These are phyloP conservation scores for Sugiyamaella marilandica DNA, from an alignment of 805 yeast species.

Conservation along the genomic window DNA sequence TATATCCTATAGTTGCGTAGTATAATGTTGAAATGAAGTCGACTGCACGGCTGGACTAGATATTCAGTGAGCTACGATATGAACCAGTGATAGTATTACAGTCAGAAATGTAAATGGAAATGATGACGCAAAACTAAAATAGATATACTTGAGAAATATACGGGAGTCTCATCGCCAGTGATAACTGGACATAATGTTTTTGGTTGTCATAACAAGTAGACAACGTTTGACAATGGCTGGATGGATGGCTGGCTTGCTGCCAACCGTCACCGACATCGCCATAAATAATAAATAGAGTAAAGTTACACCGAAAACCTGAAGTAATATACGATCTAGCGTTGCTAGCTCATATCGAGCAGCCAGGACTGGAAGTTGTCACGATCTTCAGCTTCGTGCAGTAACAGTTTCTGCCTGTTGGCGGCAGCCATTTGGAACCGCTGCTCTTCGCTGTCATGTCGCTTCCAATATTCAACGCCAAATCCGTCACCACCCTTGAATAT, in stretches of 20 bases:
- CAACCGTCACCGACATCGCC: not conserved
- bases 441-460: not conserved
- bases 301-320: not conserved
- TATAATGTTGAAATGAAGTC: no score
- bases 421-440: not conserved
- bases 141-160: no score
- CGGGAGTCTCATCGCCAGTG: no score
- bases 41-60: no score
- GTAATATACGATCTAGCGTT: not conserved
- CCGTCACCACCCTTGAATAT: constrained; percentile 70
- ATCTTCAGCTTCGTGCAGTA: constrained; percentile 15
- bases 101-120: no score
- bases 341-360: constrained; percentile 6
- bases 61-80: no score
- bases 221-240: no score
- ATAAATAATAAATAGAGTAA: constrained; percentile 1
- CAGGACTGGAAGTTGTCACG: constrained; percentile 16
- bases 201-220: no score
- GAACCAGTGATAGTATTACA: no score
- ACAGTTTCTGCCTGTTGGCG: not conserved
- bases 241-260: not conserved
- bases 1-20: no score
- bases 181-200: no score
- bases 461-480: constrained; percentile 25
- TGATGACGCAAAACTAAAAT: no score